Base-by-base conservation (phyloP, 192 early-diverging fungal genomes). In the Podila epicladia region DNA sequence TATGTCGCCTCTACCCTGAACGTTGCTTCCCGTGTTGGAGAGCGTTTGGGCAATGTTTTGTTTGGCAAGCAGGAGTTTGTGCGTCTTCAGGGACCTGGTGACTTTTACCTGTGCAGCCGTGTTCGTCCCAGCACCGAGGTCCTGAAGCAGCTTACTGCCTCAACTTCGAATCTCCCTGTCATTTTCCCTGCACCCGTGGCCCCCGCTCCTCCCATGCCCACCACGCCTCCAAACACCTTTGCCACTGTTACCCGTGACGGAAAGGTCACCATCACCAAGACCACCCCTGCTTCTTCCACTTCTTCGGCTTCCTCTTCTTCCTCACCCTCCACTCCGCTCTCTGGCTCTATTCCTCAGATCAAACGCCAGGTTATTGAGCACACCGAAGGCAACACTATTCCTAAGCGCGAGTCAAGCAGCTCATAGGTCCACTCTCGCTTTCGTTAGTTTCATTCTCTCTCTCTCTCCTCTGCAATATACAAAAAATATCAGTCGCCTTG, bases 21-120 rank as follows among this genome's bases (percentile, higher is more conserved):
- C 48, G 67, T 86, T 31, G 84, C 80, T 41, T 82, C 83, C 0
- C 82, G 82, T 15, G 65, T 75, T 15, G 83, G 77, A 8, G 78
- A 80, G n/a, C 78, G 83, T 24, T 29, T 82, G 13, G 77, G 84
- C 15, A 84, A 82, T 67, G 76, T 83, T 9, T 48, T 86, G 32
- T 78, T 88, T 58, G 77, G 85, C 37, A 82, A 85, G 58, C 77
- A 89, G 80, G 87, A 90, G 64, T 88, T 87, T 75, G 83, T 90
- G 19, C 75, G 82, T 24, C 67, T 92, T 22, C 84, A 82, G 37
- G 91, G 91, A 31, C 91, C 91, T 33, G 91, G 91, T 28, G 89
- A 92, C 55, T 89, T 90, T 65, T 92, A 89, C 67, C 57, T 92
- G 22, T 77, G 89, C 48, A 89, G 87, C 58, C 74, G 91, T 53